A percentile compares a stretch with the other conserved stretches of the same genome.
Conservation (phyloP, 257 asterid species). For the Nicotiana noctiflora region DNA sequence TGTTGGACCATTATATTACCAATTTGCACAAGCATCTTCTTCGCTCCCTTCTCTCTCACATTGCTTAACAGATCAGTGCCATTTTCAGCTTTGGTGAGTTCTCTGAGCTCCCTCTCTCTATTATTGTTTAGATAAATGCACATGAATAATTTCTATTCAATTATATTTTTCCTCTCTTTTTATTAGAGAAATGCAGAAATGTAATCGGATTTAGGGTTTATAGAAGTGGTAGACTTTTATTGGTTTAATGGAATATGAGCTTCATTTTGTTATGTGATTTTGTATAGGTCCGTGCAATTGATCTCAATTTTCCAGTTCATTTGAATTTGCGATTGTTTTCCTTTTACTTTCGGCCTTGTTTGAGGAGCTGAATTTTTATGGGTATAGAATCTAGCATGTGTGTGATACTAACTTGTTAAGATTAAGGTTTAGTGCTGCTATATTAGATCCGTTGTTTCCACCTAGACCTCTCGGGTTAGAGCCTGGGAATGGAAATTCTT, state of each 20-base stretch:
- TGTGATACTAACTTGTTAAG: not conserved
- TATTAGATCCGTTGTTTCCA: not conserved
- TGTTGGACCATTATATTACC: not conserved
- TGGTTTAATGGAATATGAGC: not conserved
- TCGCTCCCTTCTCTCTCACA: not conserved
- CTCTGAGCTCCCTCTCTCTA: not conserved
- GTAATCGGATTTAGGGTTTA: conserved; percentile 3
- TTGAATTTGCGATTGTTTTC: not conserved
- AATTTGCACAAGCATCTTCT: not conserved
- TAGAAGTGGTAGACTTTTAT: not conserved
- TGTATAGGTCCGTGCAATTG: not conserved
- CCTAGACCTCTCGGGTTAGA: too few species aligned
- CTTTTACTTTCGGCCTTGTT: not conserved
- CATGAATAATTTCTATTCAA: not conserved
- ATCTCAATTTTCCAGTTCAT: not conserved
- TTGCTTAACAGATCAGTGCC: conserved; percentile 1
- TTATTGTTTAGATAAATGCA: not conserved
- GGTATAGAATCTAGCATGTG: not conserved
- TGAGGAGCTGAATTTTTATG: not conserved
- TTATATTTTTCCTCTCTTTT: not conserved
- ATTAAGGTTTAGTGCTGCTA: not conserved
- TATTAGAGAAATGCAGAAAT: not conserved
- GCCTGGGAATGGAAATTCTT: too few species aligned
- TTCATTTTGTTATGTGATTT: not conserved
- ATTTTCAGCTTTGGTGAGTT: not conserved